phyloP scores from a whole-genome alignment of 768 basidiomycete genomes.

The Cytidiella melzeri region DNA sequence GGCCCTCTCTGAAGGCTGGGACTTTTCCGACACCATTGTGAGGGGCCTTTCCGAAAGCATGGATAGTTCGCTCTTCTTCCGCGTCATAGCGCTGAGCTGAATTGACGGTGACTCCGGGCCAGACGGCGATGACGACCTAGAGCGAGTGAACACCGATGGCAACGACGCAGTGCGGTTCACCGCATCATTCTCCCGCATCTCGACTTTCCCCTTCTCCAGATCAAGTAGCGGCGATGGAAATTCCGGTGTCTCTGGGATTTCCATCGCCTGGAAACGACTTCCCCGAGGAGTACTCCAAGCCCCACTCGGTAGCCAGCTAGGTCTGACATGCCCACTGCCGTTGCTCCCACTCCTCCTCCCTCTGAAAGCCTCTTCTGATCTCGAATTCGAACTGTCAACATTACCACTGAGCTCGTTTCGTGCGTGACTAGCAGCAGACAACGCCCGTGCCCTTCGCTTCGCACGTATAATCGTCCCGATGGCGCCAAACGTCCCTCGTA shows the following conservation, averaged over 20 bases:
- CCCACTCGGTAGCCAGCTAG: constrained; percentile 7
- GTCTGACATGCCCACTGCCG: background rate
- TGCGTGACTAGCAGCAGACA: constrained; percentile 16
- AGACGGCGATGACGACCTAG: background rate
- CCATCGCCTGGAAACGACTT: constrained; percentile 10
- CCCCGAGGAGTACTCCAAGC: constrained; percentile 5
- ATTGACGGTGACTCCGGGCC: background rate
- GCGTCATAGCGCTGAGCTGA: no score
- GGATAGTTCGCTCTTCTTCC: no score
- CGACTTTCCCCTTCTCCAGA: constrained; percentile 5
- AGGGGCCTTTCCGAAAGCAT: no score
- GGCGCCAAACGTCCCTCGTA: constrained; percentile 83
- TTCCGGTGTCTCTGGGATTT: background rate
- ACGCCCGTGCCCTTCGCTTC: constrained; percentile 18
- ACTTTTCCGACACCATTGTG: no score
- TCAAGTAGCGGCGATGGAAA: constrained; percentile 1
- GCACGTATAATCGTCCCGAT: constrained; percentile 83
- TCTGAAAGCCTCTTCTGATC: background rate
- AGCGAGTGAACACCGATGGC: background rate
- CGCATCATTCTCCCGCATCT: constrained; percentile 1
- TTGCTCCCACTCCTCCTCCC: background rate
- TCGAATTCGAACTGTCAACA: background rate
- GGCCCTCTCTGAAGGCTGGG: background rate
- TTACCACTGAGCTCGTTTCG: background rate
- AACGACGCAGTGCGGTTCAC: background rate